Evolutionary conservation across 768 basidiomycete genomes (phyloP).

Genomic region (Botryobasidium botryosum): DNA sequence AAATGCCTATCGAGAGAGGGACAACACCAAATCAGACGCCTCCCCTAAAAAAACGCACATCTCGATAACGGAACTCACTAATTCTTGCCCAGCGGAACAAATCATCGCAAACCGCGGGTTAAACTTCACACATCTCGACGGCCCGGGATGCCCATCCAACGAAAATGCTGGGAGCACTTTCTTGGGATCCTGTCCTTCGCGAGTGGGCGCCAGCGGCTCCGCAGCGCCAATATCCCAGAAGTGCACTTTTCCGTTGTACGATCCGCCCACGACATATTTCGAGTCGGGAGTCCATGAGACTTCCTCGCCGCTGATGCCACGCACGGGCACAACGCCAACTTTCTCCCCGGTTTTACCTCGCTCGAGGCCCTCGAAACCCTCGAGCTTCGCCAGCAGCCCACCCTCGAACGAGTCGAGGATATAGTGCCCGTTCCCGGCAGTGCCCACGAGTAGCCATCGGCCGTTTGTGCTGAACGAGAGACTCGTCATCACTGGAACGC

Average conservation of each 20-base stretch:
- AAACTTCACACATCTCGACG: slow-evolving; percentile 72
- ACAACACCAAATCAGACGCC: slow-evolving; percentile 3
- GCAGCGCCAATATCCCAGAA: slow-evolving; percentile 59
- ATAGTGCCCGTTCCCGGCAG: slow-evolving; percentile 85
- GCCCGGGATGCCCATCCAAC: slow-evolving; percentile 69
- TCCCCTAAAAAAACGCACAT: slow-evolving; percentile 7
- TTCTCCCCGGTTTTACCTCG: slow-evolving; percentile 33
- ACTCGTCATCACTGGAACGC: slow-evolving; percentile 81
- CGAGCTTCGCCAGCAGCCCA: slow-evolving; percentile 63
- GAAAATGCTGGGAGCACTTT: slow-evolving; percentile 33
- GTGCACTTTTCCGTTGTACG: slow-evolving; percentile 65
- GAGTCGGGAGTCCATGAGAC: slow-evolving; percentile 91
- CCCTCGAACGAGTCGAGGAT: slow-evolving; percentile 85
- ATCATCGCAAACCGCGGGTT: slow-evolving; percentile 86
- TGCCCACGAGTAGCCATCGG: slow-evolving; percentile 80
- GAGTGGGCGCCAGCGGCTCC: slow-evolving; percentile 6
- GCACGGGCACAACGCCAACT: slow-evolving; percentile 40
- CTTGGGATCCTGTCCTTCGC: slow-evolving; percentile 25
- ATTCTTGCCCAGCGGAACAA: slow-evolving; percentile 62
- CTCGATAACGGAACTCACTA: slow-evolving; percentile 40
- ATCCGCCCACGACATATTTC: slow-evolving; percentile 74
- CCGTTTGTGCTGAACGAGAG: slow-evolving; percentile 82
- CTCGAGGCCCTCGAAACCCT: slow-evolving; percentile 73
- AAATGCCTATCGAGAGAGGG: slow-evolving; percentile 23
- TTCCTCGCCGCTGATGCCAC: slow-evolving; percentile 84